phyloP scores from a whole-genome alignment of 371 early-diverging fungal species.

The Mortierella sp. region DNA sequence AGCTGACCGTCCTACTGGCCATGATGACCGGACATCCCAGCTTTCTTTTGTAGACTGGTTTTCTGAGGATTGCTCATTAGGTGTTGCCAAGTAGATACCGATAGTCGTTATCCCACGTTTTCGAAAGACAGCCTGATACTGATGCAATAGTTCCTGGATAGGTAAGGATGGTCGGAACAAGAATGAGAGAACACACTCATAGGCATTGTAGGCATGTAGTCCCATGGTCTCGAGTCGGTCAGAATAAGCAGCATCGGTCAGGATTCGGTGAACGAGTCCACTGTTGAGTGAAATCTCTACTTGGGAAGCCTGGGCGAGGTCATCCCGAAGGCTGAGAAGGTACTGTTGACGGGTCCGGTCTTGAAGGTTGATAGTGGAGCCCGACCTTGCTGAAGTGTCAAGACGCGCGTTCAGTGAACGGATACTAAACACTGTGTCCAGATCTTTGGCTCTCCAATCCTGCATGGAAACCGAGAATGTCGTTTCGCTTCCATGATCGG shows the following conservation, averaged over 20 bases:
- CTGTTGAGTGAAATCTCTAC: conserved; percentile 1
- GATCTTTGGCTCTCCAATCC: conserved; percentile 1
- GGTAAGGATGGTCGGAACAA: conserved; percentile 5
- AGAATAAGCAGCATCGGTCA: conserved; percentile 7
- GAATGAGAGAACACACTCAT: conserved; percentile 14
- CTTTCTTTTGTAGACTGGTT: background rate
- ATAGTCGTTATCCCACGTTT: conserved; percentile 7
- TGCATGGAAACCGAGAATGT: background rate
- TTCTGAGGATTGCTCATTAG: background rate
- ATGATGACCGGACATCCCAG: background rate
- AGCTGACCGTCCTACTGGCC: background rate
- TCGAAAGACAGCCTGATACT: conserved; percentile 12
- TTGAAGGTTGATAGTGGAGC: too few species aligned
- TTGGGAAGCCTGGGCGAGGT: background rate
- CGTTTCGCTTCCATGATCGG: too few species aligned
- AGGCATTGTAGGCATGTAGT: conserved; percentile 9
- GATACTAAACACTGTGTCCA: conserved; percentile 6
- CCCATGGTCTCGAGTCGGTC: conserved; percentile 17
- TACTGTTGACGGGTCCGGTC: conserved; percentile 1
- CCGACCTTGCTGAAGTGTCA: background rate
- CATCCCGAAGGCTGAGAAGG: background rate
- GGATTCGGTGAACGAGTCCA: conserved; percentile 10
- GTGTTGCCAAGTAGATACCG: conserved; percentile 4
- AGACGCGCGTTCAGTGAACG: conserved; percentile 7
- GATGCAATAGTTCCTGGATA: conserved; percentile 9